Evolutionary conservation across 2,329 filamentous ascomycete genomes (phyloP), one percentile per base, ranked within the genome.

Genomic region (Zasmidium cellare): DNA sequence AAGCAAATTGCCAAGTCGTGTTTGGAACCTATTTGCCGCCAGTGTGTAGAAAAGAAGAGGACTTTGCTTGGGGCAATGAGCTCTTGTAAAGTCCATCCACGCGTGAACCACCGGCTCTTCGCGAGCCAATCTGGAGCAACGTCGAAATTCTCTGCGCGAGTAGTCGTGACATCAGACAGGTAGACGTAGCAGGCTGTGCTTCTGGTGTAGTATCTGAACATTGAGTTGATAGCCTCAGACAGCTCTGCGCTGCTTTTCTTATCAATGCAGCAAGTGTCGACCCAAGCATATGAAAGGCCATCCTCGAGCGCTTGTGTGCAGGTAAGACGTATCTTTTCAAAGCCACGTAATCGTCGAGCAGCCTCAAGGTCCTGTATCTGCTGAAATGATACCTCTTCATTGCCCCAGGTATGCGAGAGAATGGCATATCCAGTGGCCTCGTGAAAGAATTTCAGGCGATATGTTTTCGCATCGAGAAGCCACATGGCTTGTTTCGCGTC

Each of bases 31-130:
- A 48, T 31, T 3, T 2, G 9, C 14, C 9, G 14, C 59, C 59
- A 62, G 2, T 44, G 22, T 20, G 7, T 6, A 19, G 51, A 31
- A 51, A 57, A 66, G 46, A 67, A 65, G 2, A 41, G 28, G 2
- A 66, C 51, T 3, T 45, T 23, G 3, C 14, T 12, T 6, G 65
- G 65, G 11, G 64, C 65, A 3, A 67, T 56, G 9, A 67, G 57
- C 38, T 67, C 65, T 47, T 66, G 65, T 9, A 67, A 55, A 7
- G 65, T 67, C 60, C 62, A 64, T n/a, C 61, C 57, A 23, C 63
- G 25, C 11, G 25, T 57, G 24, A 65, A 61, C 63, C 61, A 64
- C 44, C 58, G 28, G 41, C 58, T 56, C 14, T 14, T 7, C 20
- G 52, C 52, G 12, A 35, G 20, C 35, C 35, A 14, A 5, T 41